Evolutionary conservation across 768 basidiomycete species (phyloP).

Genomic region (Agrocybe praecox): DNA sequence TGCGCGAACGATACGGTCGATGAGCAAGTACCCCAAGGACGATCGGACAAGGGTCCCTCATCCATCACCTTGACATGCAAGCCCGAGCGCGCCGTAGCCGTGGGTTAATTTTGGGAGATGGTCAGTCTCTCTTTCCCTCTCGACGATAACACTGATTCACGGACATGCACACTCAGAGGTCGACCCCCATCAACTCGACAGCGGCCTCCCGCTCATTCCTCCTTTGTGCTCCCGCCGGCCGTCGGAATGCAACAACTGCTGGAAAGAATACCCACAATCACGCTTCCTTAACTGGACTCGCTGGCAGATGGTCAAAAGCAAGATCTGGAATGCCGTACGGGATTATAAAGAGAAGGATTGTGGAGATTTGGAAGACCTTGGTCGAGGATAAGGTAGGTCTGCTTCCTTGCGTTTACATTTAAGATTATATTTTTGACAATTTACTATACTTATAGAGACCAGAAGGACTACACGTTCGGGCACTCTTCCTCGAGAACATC

Average conservation of each 20-base stretch:
- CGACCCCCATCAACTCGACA: conserved; percentile 36
- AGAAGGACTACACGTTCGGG: no score
- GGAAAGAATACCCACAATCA: conserved; percentile 45
- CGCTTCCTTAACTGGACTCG: conserved; percentile 60
- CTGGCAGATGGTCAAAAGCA: conserved; percentile 42
- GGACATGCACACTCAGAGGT: conserved; percentile 30
- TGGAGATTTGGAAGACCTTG: conserved; percentile 38
- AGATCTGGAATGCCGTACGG: conserved; percentile 35
- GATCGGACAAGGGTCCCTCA: conserved; percentile 27
- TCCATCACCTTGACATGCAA: conserved; percentile 45
- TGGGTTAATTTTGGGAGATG: conserved; percentile 45
- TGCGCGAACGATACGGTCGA: conserved; percentile 1
- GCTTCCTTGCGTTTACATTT: no score
- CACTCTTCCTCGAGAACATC: conserved; percentile 58
- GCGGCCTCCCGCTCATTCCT: no score
- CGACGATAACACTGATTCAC: neutral
- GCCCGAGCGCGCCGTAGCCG: conserved; percentile 48
- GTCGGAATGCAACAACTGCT: conserved; percentile 36
- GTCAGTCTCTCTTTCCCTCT: no score
- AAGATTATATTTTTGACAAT: no score
- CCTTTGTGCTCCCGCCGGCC: conserved; percentile 34
- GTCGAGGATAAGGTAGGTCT: conserved; percentile 35
- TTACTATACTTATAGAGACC: no score
- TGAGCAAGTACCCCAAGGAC: conserved; percentile 15
- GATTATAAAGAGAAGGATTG: no score